Evolutionary conservation across 495 filamentous ascomycete species (phyloP).

Genomic region (Aspergillus cavernicola): DNA sequence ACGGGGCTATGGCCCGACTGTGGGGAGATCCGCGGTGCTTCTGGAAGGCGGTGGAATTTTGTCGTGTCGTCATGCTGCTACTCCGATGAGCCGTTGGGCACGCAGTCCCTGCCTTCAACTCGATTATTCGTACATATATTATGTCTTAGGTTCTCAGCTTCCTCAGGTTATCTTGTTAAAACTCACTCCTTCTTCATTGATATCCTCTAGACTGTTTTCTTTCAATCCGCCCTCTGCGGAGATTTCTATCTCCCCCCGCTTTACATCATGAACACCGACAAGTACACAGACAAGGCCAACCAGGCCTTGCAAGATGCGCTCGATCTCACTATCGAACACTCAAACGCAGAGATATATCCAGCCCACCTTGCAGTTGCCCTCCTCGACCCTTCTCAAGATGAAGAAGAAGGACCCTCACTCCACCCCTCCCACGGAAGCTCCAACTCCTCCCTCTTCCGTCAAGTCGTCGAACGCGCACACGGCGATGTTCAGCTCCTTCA

Average conservation of each 20-base stretch:
- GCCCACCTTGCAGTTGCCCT: conserved; percentile 86
- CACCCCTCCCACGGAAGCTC: conserved; percentile 55
- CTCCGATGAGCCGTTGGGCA: conserved; percentile 16
- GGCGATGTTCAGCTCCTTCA: conserved; percentile 88
- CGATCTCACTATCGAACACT: conserved; percentile 76
- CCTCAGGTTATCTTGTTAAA: not conserved
- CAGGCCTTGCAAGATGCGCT: conserved; percentile 84
- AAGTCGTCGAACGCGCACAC: conserved; percentile 90
- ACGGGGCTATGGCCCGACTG: not conserved
- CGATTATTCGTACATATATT: conserved; percentile 5
- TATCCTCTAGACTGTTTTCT: not conserved
- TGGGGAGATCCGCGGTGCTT: conserved; percentile 17
- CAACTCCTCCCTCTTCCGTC: conserved; percentile 75
- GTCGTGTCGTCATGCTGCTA: conserved; percentile 31
- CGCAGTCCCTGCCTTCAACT: conserved; percentile 2
- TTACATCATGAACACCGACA: conserved; percentile 43
- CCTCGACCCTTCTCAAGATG: conserved; percentile 77
- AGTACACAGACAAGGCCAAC: conserved; percentile 89
- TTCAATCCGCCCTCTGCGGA: conserved; percentile 1
- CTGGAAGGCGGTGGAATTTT: conserved; percentile 43
- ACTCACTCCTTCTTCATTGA: not conserved
- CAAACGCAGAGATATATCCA: conserved; percentile 84
- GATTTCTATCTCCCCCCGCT: conserved; percentile 7
- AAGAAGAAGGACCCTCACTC: conserved; percentile 62
- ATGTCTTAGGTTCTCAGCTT: too few species aligned